Conservation (phyloP, 192 early-diverging fungal genomes). For the Mortierella antarctica region DNA sequence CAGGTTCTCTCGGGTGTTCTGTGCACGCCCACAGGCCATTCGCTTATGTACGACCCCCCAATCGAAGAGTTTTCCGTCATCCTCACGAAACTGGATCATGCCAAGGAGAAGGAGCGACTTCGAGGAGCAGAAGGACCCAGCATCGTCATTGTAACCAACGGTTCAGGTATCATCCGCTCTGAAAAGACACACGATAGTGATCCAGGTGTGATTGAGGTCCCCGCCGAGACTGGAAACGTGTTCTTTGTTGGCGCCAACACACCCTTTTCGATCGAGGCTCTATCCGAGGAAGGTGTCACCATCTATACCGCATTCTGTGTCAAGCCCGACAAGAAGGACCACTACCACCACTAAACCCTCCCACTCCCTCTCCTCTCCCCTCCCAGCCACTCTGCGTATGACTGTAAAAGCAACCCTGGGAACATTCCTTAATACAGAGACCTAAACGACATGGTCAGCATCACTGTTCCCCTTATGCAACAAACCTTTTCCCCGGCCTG, state of each 20-base stretch:
- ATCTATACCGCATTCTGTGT: slow-evolving; percentile 62
- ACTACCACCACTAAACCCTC: slow-evolving; percentile 37
- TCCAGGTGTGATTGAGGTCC: slow-evolving; percentile 21
- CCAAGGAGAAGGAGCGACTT: slow-evolving; percentile 62
- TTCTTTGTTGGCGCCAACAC: slow-evolving; percentile 81
- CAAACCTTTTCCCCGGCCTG: too few relatives aligned
- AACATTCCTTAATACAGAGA: too few relatives aligned
- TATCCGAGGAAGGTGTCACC: slow-evolving; percentile 50
- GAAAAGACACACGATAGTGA: slow-evolving; percentile 37
- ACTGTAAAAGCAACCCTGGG: too few relatives aligned
- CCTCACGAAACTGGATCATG: slow-evolving; percentile 62
- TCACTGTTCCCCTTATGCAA: too few relatives aligned
- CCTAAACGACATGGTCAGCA: too few relatives aligned
- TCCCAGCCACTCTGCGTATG: too few relatives aligned
- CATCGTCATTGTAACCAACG: slow-evolving; percentile 86
- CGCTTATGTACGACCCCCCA: slow-evolving; percentile 93
- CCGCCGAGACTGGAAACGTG: slow-evolving; percentile 70
- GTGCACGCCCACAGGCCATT: slow-evolving; percentile 57
- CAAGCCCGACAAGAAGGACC: slow-evolving; percentile 42
- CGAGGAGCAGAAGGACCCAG: slow-evolving; percentile 80
- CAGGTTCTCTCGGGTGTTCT: slow-evolving; percentile 79
- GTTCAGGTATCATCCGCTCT: slow-evolving; percentile 66
- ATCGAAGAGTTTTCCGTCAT: slow-evolving; percentile 95
- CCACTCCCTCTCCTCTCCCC: too few relatives aligned
- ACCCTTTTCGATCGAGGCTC: slow-evolving; percentile 56